Percentiles rank a stretch among this genome's conserved stretches.
Evolutionary conservation across 23 red algal species (phyloP).

Genomic region (Pyropia yezoensis): DNA sequence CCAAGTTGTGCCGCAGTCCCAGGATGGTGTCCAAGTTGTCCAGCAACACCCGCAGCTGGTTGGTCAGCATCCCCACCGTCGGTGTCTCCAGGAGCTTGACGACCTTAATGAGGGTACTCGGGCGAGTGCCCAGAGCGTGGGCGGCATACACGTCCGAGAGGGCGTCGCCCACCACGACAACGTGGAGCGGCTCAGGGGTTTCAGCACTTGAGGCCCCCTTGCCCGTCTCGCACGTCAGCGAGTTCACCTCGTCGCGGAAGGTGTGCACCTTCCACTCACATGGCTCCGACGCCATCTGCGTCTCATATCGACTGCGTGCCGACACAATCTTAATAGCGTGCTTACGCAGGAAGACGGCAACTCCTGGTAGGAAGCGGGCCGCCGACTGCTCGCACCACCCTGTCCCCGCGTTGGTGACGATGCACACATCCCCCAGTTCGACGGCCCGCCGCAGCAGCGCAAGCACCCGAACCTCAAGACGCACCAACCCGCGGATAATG

Average conservation of each 20-base stretch:
- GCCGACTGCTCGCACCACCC: constrained; percentile 92
- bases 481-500: constrained; percentile 8
- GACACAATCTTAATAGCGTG: constrained; percentile 67
- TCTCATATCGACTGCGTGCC: constrained; percentile 70
- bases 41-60: constrained; percentile 35
- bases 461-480: constrained; percentile 60
- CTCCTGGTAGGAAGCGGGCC: constrained; percentile 81
- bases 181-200: constrained; percentile 14
- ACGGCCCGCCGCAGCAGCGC: constrained; percentile 50
- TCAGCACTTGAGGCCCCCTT: neutral
- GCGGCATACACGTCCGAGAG: constrained; percentile 52
- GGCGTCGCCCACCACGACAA: constrained; percentile 43
- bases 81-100: constrained; percentile 65
- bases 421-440: constrained; percentile 51
- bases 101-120: constrained; percentile 37
- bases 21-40: constrained; percentile 36
- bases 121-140: constrained; percentile 23
- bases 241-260: constrained; percentile 57
- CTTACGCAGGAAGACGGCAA: constrained; percentile 49
- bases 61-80: constrained; percentile 27
- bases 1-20: too few species aligned
- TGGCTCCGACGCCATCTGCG: constrained; percentile 46
- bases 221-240: neutral
- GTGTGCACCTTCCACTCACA: constrained; percentile 88
- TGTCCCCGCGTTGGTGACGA: constrained; percentile 92